Base-by-base conservation (phyloP, 2,329 filamentous ascomycete genomes). In the Dryadomyces quercivorus region DNA sequence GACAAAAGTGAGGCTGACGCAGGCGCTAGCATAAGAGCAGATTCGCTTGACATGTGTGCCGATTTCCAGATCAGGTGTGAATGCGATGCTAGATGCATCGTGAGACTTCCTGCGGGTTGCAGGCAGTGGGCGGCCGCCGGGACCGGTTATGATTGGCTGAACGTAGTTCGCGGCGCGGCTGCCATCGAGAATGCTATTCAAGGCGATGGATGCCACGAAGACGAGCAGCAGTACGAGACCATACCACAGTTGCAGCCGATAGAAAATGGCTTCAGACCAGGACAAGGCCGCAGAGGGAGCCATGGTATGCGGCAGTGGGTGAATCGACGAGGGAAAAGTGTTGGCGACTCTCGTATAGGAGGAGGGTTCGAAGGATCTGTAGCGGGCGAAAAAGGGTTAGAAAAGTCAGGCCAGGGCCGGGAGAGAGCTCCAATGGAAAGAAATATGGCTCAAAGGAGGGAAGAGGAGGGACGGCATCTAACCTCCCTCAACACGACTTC, bases 81-180 rank as follows among this genome's bases (percentile, higher is more conserved):
- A 58, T 2, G 53, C 21, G 18, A 46, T 40, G n/a, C 38, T 52
- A 10, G 48, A 31, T 1, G 57, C 53, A 15, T 59, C 56, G 16
- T 77, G 67, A 70, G 74, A 70, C 66, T 72, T 73, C 56, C 73
- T 81, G 65, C 82, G 86, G 57, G 75, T 79, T 51, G 74, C 66
- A n/a, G 89, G 90, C 53, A 96, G 74, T 38, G 89, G 89, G 67
- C 94, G 91, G 61, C 91, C 92, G 55, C 88, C 91, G 1, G 91
- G 90, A n/a, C 91, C 91, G 53, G 77, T 82, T 60, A 79, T 69
- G 36, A 68, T 73, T 21, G 74, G 77, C 52, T 68, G 66, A 21
- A 72, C 64, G 40, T 72, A 63, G 58, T 74, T 70, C 42, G 77
- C 75, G 55, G 74, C 71, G 53, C 71, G 75, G 59, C 72, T 73